These are phyloP conservation scores for Lablab purpureus DNA, from an alignment of 306 rosid species.

Conservation along the genomic window DNA sequence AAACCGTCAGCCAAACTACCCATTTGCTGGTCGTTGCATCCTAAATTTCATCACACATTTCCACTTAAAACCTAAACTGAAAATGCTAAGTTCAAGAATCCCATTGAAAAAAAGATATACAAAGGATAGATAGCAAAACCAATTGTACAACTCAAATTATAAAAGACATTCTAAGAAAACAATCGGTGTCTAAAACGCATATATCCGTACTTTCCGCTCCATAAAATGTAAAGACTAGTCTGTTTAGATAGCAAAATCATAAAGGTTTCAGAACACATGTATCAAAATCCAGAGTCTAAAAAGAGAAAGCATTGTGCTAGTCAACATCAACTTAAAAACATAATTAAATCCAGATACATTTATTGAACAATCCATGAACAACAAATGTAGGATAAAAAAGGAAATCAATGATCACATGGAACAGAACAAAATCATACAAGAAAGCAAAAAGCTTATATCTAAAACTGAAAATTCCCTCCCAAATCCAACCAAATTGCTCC, in stretches of 20 bases:
- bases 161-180: slow-evolving; percentile 6
- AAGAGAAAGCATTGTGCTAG: neutral
- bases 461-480: neutral
- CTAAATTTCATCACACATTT: slow-evolving; percentile 11
- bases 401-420: slow-evolving; percentile 14
- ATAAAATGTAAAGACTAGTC: slow-evolving; percentile 6
- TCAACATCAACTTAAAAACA: slow-evolving; percentile 5
- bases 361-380: slow-evolving; percentile 20
- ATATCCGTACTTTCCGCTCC: slow-evolving; percentile 6
- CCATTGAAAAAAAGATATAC: neutral
- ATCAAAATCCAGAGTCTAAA: neutral
- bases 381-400: neutral
- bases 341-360: neutral
- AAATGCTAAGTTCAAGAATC: slow-evolving; percentile 34
- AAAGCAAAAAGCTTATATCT: neutral
- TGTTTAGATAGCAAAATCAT: neutral
- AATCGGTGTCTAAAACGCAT: neutral
- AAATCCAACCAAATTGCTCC: slow-evolving; percentile 33
- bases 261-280: neutral
- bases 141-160: neutral
- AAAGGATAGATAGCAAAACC: neutral
- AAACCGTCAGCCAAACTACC: slow-evolving; percentile 29
- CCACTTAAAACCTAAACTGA: neutral
- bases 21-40: neutral
- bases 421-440: neutral